Evolutionary conservation across 176 grass and related monocot species (phyloP), one percentile per base, ranked within the genome.

Genomic region (Lolium perenne): DNA sequence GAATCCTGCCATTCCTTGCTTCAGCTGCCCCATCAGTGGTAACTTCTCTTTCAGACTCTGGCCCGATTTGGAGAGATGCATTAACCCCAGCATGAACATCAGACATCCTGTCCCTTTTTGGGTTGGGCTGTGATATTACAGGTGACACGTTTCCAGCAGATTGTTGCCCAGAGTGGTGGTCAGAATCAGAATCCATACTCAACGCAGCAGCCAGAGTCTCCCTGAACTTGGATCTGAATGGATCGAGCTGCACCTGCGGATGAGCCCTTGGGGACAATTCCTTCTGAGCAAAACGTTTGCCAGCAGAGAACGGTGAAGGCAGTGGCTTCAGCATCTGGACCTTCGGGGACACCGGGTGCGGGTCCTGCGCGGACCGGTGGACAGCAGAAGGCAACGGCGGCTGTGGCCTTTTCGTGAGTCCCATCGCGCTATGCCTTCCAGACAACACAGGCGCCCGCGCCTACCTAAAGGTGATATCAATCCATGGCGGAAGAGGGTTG

Each of bases 141-240:
- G 1, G 45, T 50, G 66, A 59, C 63, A 51, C 71, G 50, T 77
- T 63, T 82, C 63, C 35, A 87, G 66, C 49, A 75, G 57, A 40
- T 50, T 80, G 38, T 18, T 81, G 82, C 14, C 41, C 57, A 50
- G 8, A 57, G 50, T 70, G 67, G 29, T 87, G 80, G n/a, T 83
- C 88, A 90, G 90, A 82, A 56, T 85, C 75, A 29, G 86, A 29
- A 75, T 84, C 72, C 26, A 97, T 29, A 29, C 26, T 29, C 26
- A 29, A 29, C 26, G 26, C 26, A 29, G 26, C 26, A 29, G 26
- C 26, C 53, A 97, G 77, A 51, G 82, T 79, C 58, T 97, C 92
- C 72, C 90, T 92, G 22, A 94, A 74, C 71, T 93, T 97, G 59
- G 88, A 91, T 80, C 92, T 94, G 53, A 93, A 29, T 29, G 26